Conservation (phyloP, 1,284 basidiomycete species). For the Rhodotorula glutinis region DNA sequence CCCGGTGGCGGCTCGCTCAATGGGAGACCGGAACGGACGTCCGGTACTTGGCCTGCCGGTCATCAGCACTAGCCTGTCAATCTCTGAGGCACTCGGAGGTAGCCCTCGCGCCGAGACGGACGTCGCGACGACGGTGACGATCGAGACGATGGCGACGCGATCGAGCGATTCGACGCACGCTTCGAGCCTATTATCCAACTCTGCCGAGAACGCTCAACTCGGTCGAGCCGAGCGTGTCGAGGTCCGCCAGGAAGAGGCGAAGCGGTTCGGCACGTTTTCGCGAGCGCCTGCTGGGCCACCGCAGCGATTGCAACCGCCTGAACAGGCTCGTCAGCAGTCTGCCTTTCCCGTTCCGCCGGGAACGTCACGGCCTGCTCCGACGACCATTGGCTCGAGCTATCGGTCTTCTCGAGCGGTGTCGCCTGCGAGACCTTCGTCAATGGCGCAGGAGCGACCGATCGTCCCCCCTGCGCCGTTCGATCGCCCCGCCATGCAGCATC, state of each 20-base stretch:
- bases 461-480: background rate
- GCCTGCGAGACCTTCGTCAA: background rate
- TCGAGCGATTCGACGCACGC: constrained; percentile 33
- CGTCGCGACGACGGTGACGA: constrained; percentile 12
- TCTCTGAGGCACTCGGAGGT: constrained; percentile 1
- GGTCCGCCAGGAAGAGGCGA: background rate
- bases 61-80: background rate
- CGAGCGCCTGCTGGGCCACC: background rate
- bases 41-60: no score
- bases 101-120: constrained; percentile 6
- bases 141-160: constrained; percentile 35
- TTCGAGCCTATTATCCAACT: constrained; percentile 5
- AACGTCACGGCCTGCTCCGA: no score
- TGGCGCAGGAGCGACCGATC: no score
- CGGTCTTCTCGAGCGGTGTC: no score
- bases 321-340: background rate
- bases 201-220: constrained; percentile 6
- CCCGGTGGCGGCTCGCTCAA: background rate
- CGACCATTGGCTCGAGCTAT: no score
- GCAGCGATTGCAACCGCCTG: background rate
- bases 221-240: constrained; percentile 1
- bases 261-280: background rate
- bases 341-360: background rate
- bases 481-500: background rate
- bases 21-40: no score